phyloP scores from a whole-genome alignment of 805 yeast genomes.

The Ogataea neopini region DNA sequence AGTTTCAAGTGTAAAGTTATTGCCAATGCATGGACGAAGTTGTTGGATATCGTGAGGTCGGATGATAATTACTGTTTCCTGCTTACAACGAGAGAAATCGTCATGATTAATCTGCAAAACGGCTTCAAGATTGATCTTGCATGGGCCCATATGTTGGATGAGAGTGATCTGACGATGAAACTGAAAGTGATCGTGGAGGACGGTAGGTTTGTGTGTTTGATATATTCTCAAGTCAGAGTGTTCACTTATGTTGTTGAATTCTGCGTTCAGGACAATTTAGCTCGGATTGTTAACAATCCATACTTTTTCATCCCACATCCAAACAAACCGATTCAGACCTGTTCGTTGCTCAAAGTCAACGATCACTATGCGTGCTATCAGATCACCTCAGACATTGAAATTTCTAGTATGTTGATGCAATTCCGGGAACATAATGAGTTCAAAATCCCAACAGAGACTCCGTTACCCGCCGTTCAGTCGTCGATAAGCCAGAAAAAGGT shows the following conservation, averaged over 20 bases:
- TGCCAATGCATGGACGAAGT: conserved; percentile 53
- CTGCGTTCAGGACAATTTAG: conserved; percentile 22
- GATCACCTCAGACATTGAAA: conserved; percentile 20
- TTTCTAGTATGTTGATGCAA: conserved; percentile 19
- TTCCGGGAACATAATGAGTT: not conserved
- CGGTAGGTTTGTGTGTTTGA: conserved; percentile 25
- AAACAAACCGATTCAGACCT: conserved; percentile 18
- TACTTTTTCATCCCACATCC: conserved; percentile 28
- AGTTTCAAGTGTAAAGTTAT: conserved; percentile 41
- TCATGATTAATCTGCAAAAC: conserved; percentile 44
- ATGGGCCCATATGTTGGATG: conserved; percentile 70
- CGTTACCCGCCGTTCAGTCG: not conserved
- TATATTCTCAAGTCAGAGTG: conserved; percentile 32
- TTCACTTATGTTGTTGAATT: conserved; percentile 35
- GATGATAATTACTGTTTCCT: conserved; percentile 45
- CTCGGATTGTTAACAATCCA: conserved; percentile 25
- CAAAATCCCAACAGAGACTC: not conserved
- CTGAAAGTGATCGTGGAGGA: conserved; percentile 40
- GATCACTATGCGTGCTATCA: conserved; percentile 17
- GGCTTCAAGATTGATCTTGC: conserved; percentile 53
- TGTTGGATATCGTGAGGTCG: conserved; percentile 43
- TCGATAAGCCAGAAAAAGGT: not conserved
- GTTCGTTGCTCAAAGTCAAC: conserved; percentile 6
- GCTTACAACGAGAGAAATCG: conserved; percentile 67
- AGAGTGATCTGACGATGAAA: conserved; percentile 53